These are phyloP conservation scores for Boletus smithii DNA, from an alignment of 1,284 basidiomycete species.

Conservation along the genomic window DNA sequence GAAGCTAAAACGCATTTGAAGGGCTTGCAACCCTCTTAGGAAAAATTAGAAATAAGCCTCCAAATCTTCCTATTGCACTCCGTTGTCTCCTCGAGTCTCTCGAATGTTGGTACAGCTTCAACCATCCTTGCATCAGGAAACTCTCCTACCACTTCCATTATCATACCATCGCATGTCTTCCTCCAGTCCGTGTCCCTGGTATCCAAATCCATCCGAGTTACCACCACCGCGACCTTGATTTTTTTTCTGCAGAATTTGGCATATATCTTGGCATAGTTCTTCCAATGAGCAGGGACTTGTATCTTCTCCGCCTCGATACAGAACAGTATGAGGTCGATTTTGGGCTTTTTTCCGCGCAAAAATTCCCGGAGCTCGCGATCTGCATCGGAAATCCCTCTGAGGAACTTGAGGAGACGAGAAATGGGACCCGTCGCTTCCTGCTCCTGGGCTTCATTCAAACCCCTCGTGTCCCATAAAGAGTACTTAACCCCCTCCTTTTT, in stretches of 20 bases:
- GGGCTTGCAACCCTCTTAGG: neutral
- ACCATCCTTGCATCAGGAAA: constrained; percentile 4
- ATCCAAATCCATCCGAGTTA: too few relatives aligned
- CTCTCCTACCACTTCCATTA: too few relatives aligned
- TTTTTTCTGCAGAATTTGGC: constrained; percentile 14
- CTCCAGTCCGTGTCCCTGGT: too few relatives aligned
- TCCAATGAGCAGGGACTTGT: constrained; percentile 11
- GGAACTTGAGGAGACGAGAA: constrained; percentile 5
- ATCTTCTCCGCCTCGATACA: constrained; percentile 20
- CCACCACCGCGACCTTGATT: neutral
- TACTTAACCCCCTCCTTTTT: neutral
- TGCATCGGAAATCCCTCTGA: constrained; percentile 9
- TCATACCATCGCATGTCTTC: too few relatives aligned
- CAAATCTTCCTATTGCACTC: too few relatives aligned
- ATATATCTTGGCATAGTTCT: constrained; percentile 12
- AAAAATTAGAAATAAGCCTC: constrained; percentile 5
- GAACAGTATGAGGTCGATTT: constrained; percentile 15
- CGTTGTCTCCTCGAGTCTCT: constrained; percentile 3
- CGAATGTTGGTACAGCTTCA: constrained; percentile 14
- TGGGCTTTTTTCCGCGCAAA: constrained; percentile 10
- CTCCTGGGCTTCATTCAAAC: constrained; percentile 11
- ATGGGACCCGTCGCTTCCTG: constrained; percentile 1
- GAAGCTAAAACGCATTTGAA: too few relatives aligned
- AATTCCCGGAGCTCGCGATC: constrained; percentile 13
- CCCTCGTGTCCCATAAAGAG: constrained; percentile 14